Percentiles rank a stretch among this genome's conserved stretches.
These are phyloP conservation scores for Eugenia klotzschiana DNA, from an alignment of 441 rosid species.

Conservation along the genomic window DNA sequence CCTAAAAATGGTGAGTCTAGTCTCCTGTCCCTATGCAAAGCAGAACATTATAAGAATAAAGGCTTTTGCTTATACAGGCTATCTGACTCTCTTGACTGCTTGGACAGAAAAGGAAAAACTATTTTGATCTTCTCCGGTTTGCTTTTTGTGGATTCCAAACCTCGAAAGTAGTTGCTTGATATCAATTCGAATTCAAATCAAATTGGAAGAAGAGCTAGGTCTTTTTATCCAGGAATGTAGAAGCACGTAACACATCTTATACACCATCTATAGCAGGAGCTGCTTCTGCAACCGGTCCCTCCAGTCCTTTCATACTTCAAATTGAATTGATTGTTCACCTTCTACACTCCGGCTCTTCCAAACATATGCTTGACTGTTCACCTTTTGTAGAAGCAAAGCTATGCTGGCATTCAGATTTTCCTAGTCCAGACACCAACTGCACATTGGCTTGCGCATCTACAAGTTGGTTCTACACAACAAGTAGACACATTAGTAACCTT, in stretches of 20 bases:
- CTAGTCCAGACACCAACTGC: background rate
- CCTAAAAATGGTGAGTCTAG: background rate
- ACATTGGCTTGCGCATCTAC: background rate
- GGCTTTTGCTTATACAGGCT: background rate
- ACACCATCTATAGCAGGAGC: background rate
- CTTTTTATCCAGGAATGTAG: background rate
- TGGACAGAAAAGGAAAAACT: background rate
- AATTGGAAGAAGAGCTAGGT: background rate
- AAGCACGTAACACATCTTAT: background rate
- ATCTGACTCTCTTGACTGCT: background rate
- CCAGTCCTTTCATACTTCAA: background rate
- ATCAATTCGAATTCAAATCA: background rate
- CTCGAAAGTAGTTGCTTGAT: background rate
- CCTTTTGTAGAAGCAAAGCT: background rate
- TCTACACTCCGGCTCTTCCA: background rate
- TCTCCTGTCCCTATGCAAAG: background rate
- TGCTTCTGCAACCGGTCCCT: too few relatives aligned
- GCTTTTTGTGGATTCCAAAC: background rate
- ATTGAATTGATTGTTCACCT: background rate
- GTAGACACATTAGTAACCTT: background rate
- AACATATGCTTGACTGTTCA: background rate
- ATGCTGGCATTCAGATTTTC: too few relatives aligned
- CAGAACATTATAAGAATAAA: background rate
- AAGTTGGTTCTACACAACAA: background rate
- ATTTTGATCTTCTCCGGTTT: background rate